Evolutionary conservation across 306 rosid genomes (phyloP).

Genomic region (Ormosia emarginata): DNA sequence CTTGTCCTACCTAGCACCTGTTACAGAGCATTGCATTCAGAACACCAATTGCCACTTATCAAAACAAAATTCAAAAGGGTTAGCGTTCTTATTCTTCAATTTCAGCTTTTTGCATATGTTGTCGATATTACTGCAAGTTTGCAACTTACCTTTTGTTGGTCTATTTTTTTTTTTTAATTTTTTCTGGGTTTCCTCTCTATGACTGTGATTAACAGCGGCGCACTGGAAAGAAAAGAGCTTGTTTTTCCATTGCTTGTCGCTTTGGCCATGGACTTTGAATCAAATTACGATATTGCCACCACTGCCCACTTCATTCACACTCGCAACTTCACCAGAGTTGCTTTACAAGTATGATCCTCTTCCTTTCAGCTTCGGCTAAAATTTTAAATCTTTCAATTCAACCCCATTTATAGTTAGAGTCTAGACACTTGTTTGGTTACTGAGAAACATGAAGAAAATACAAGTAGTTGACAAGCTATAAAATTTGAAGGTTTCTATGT

Average conservation of each 20-base stretch:
- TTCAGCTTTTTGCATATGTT: not conserved
- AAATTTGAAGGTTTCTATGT: not conserved
- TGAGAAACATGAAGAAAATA: not conserved
- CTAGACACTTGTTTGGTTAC: not conserved
- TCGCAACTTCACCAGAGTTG: constrained; percentile 65
- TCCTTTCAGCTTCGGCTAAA: not conserved
- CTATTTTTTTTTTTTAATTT: not conserved
- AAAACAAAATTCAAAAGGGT: no score
- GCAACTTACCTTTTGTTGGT: not conserved
- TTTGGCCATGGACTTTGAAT: constrained; percentile 60
- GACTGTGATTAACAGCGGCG: not conserved
- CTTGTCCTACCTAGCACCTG: no score
- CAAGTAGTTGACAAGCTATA: not conserved
- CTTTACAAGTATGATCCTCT: constrained; percentile 56
- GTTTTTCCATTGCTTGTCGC: not conserved
- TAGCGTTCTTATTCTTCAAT: not conserved
- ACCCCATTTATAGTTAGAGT: not conserved
- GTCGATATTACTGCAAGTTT: not conserved
- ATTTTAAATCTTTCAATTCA: not conserved
- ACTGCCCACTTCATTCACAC: constrained; percentile 58
- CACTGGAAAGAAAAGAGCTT: not conserved
- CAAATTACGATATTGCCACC: constrained; percentile 56
- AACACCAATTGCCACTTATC: no score
- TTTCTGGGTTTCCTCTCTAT: not conserved
- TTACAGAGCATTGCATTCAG: no score